Evolutionary conservation across 306 rosid species (phyloP).

Genomic region (Herpetospermum pedunculosum): DNA sequence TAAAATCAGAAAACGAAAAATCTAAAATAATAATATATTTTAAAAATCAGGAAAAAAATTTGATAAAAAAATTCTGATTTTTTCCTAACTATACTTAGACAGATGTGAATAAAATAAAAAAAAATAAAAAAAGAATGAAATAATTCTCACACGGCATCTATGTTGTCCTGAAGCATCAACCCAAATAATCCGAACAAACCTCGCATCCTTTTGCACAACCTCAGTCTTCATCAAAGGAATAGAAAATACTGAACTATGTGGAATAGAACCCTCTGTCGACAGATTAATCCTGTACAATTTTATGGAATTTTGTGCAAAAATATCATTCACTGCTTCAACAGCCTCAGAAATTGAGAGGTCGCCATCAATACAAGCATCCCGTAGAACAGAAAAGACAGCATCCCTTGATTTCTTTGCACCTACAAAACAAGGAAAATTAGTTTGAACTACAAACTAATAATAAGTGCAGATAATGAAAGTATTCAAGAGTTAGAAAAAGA

Average conservation of each 20-base stretch:
- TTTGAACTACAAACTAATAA: neutral
- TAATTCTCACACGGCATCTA: conserved; percentile 91
- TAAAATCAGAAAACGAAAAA: neutral
- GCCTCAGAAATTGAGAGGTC: conserved; percentile 76
- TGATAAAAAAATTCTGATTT: neutral
- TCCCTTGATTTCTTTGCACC: conserved; percentile 81
- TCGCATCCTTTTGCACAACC: conserved; percentile 24
- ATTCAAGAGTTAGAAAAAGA: neutral
- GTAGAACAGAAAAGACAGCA: conserved; percentile 59
- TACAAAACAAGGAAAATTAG: conserved; percentile 18
- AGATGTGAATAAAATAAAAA: neutral
- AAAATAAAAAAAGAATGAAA: neutral
- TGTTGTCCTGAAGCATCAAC: conserved; percentile 81
- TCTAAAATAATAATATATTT: neutral
- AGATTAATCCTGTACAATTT: conserved; percentile 48
- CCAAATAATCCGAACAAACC: conserved; percentile 74
- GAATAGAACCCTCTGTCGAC: conserved; percentile 12
- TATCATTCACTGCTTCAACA: conserved; percentile 62
- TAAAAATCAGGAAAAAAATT: neutral
- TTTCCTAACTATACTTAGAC: neutral
- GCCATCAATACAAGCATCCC: conserved; percentile 60
- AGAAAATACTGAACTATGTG: conserved; percentile 15
- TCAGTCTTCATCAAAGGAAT: conserved; percentile 13
- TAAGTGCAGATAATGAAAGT: neutral
- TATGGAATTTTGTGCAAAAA: conserved; percentile 60